phyloP scores from a whole-genome alignment of 108 stramenopile species.

The Conticribra guillardii region DNA sequence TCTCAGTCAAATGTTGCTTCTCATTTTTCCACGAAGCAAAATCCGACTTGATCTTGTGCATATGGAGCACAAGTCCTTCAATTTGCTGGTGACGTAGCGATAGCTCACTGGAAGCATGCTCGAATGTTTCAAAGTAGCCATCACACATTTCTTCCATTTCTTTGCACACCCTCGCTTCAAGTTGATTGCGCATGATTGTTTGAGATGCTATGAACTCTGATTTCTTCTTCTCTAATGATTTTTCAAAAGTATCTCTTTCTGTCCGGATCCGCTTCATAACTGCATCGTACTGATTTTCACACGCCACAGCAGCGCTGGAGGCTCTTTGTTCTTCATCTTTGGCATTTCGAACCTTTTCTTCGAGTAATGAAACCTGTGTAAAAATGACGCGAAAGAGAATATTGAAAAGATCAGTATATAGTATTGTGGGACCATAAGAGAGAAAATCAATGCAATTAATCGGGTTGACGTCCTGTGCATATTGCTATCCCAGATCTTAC shows the following conservation, averaged over 20 bases:
- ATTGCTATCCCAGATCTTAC: constrained; percentile 10
- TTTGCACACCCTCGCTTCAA: constrained; percentile 10
- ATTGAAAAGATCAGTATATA: background rate
- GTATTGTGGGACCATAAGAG: too few species aligned
- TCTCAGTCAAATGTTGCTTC: constrained; percentile 22
- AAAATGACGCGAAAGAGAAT: background rate
- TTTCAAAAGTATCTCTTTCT: constrained; percentile 11
- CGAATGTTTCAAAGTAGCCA: constrained; percentile 26
- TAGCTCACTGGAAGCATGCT: constrained; percentile 28
- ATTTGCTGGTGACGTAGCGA: constrained; percentile 39
- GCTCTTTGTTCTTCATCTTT: constrained; percentile 5
- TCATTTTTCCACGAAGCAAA: constrained; percentile 40
- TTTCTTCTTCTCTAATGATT: constrained; percentile 7
- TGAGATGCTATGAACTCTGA: constrained; percentile 21
- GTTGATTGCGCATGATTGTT: constrained; percentile 3
- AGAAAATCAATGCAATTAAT: too few species aligned
- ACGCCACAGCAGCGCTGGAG: background rate
- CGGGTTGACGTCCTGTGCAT: too few species aligned
- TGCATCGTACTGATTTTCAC: constrained; percentile 11
- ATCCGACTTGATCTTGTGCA: constrained; percentile 30
- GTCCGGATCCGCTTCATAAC: constrained; percentile 3
- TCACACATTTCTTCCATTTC: constrained; percentile 38
- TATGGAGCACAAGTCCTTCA: constrained; percentile 31
- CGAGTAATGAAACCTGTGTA: constrained; percentile 34
- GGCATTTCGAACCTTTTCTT: constrained; percentile 26